A percentile compares a stretch with the other conserved stretches of the same genome.
These are phyloP conservation scores for Hypoxylon lienhwacheense DNA, from an alignment of 495 filamentous ascomycete genomes.

Conservation along the genomic window DNA sequence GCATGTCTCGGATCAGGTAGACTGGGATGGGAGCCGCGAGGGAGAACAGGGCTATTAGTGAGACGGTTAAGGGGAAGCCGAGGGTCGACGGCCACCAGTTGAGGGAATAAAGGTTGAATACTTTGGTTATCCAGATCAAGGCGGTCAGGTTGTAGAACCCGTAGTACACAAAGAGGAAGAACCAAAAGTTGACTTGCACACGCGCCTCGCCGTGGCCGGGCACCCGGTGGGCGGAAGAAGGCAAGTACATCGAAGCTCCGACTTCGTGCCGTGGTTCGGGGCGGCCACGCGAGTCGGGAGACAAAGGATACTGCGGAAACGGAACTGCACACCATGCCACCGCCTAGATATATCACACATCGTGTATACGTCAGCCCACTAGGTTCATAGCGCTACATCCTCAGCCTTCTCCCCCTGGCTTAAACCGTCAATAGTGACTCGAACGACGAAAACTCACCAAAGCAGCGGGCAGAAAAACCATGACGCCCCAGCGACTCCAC, in stretches of 20 bases:
- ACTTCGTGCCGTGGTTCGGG: constrained; percentile 40
- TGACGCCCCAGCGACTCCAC: constrained; percentile 58
- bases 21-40: constrained; percentile 58
- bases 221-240: constrained; percentile 39
- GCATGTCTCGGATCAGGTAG: constrained; percentile 53
- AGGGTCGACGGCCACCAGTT: constrained; percentile 65
- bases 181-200: constrained; percentile 68
- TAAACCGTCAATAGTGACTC: not conserved
- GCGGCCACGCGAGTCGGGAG: constrained; percentile 28
- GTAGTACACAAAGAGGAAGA: constrained; percentile 67
- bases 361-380: constrained; percentile 15
- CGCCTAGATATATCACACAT: constrained; percentile 44
- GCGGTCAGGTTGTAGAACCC: constrained; percentile 65
- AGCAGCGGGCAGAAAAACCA: constrained; percentile 59
- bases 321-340: constrained; percentile 64
- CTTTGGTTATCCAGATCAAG: constrained; percentile 67
- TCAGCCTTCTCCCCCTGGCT: not conserved
- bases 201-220: constrained; percentile 63
- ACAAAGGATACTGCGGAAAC: constrained; percentile 60
- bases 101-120: constrained; percentile 67
- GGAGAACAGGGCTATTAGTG: constrained; percentile 57
- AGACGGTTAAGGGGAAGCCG: constrained; percentile 60
- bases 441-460: constrained; percentile 50
- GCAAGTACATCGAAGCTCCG: constrained; percentile 13
- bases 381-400: not conserved